These are phyloP conservation scores for Saccharomycopsis guyanensis DNA, from an alignment of 805 yeast genomes.

Conservation along the genomic window DNA sequence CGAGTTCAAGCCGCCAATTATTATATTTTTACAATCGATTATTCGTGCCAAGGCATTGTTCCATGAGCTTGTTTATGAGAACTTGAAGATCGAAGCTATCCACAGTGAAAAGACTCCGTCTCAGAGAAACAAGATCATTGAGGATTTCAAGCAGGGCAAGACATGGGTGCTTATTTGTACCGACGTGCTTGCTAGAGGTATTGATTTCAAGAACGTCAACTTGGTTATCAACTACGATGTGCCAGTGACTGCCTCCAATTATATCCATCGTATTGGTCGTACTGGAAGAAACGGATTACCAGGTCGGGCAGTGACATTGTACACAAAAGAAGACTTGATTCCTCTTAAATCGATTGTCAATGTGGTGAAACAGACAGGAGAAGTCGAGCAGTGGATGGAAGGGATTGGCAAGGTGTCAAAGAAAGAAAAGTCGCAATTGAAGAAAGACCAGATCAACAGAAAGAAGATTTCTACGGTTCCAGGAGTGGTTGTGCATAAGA, in stretches of 20 bases:
- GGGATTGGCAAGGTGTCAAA: conserved; percentile 48
- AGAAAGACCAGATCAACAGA: neutral
- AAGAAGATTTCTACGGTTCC: neutral
- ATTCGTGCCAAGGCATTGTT: conserved; percentile 91
- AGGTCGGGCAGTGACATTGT: conserved; percentile 87
- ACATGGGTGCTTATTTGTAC: conserved; percentile 96
- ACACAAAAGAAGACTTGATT: conserved; percentile 79
- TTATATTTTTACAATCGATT: conserved; percentile 86
- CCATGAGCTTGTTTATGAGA: conserved; percentile 88
- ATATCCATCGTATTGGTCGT: conserved; percentile 97
- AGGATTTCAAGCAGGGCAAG: conserved; percentile 80
- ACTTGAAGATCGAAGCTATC: conserved; percentile 86
- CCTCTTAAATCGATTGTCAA: conserved; percentile 79
- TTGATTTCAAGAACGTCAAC: conserved; percentile 93
- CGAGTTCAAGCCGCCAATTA: conserved; percentile 85
- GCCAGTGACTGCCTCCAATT: conserved; percentile 87
- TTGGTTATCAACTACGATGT: conserved; percentile 94
- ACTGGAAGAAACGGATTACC: conserved; percentile 91
- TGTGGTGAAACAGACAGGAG: conserved; percentile 86
- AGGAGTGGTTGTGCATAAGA: conserved; percentile 50
- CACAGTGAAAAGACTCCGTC: conserved; percentile 89
- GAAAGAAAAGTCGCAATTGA: neutral
- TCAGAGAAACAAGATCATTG: conserved; percentile 81
- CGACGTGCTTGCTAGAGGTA: conserved; percentile 93
- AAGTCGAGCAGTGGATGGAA: conserved; percentile 71